Percentiles rank a stretch among this genome's conserved stretches.
Evolutionary conservation across 1,284 basidiomycete genomes (phyloP).

Genomic region (Cryptococcus sp.): DNA sequence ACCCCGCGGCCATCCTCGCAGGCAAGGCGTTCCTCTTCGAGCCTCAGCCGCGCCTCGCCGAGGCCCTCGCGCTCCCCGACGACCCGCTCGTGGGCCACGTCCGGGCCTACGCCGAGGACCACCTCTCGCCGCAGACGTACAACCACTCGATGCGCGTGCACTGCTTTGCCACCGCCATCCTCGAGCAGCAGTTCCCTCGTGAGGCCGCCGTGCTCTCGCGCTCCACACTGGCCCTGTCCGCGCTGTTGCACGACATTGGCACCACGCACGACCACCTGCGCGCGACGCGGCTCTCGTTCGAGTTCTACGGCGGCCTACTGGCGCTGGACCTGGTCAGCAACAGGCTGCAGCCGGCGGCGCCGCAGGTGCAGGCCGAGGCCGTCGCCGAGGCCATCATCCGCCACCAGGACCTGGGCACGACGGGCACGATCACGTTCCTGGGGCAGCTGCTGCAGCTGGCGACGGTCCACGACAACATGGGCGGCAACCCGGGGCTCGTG

Average conservation of each 20-base stretch:
- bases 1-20: too few species aligned
- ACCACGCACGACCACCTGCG: conserved; percentile 49
- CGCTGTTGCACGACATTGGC: conserved; percentile 60
- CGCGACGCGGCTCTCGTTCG: conserved; percentile 58
- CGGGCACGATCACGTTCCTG: conserved; percentile 26
- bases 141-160: conserved; percentile 58
- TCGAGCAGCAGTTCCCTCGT: conserved; percentile 16
- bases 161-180: conserved; percentile 21
- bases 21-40: too few species aligned
- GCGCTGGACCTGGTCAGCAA: conserved; percentile 52
- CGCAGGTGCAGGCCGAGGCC: conserved; percentile 57
- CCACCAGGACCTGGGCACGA: conserved; percentile 61
- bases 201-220: conserved; percentile 17
- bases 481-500: conserved; percentile 14
- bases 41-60: background rate
- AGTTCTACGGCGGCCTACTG: conserved; percentile 50
- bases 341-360: background rate
- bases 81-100: conserved; percentile 15
- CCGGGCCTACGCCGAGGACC: conserved; percentile 11
- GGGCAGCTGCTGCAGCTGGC: conserved; percentile 23
- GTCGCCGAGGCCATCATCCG: conserved; percentile 60
- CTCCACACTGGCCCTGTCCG: conserved; percentile 46
- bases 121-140: conserved; percentile 55
- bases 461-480: conserved; percentile 28
- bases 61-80: conserved; percentile 11